Base-by-base conservation (phyloP, 192 early-diverging fungal genomes). In the Phlyctochytrium bullatum region DNA sequence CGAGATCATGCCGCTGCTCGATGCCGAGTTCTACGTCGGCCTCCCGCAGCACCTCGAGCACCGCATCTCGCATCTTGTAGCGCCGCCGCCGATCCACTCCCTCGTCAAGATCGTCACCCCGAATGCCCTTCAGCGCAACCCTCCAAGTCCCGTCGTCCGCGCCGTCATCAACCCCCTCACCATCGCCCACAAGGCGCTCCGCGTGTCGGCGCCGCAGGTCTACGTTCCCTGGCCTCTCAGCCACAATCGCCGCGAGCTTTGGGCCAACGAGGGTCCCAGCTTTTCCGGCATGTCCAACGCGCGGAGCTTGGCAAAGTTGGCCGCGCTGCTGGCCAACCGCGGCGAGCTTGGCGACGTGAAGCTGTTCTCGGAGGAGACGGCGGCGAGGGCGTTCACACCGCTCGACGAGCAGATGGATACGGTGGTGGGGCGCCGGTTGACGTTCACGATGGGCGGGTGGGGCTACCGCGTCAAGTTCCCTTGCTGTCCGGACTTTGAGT, bases 271-370 rank as follows among this genome's bases (percentile, higher is more conserved):
- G 66, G 68, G 68, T 6, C 71, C 79, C 29, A 52, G 73, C 54
- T 85, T 70, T 67, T 69, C 62, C 62, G 88, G 86, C 2, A 71
- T 80, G 56, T 84, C 88, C 2, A 89, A 89, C 59, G 72, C 83
- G 4, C 59, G 67, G n/a, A 52, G 51, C 65, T 71, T 89, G 20
- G 84, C 85, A 20, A 79, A 80, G 61, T 57, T 91, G 2, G 84
- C 81, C 30, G 81, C 54, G 27, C 85, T 30, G 71, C 85, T 59
- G 78, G 88, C 80, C 87, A 89, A 63, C 66, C 77, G 25, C 82
- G 83, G 60, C 36, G 83, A 10, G 3, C 79, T 30, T 34, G 60
- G 4, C 60, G 68, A 53, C 54, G 58, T 54, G 31, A 62, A 77
- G 60, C 56, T 82, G 50, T 33, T 74, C 74, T 27, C 60, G 31